Base-by-base conservation (phyloP, 2,329 filamentous ascomycete genomes). In the Rhytidhysteron rufulum region DNA sequence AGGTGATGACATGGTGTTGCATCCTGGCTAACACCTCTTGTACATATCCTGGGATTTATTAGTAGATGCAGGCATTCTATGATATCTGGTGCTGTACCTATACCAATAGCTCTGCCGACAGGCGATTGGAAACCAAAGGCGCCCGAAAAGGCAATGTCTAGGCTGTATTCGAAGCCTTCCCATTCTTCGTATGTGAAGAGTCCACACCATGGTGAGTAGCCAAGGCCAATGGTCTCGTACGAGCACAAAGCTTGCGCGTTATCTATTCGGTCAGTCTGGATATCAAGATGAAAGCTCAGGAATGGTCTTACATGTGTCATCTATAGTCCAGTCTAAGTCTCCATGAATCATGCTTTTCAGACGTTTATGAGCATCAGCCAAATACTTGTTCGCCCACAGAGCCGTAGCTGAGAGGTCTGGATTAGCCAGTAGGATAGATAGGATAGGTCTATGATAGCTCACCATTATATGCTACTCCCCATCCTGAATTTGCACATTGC, bases 121-220 rank as follows among this genome's bases (percentile, higher is more conserved):
- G 83, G 80, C 5, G 79, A 82, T 29, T 78, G 75, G 57, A 85
- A 86, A 3, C 71, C 80, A 39, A 73, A 75, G 43, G 74, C 73
- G 6, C 79, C 81, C 9, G 78, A 71, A 53, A 86, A 89, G 22
- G 58, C 64, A 25, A 89, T 70, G 49, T 89, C 86, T 41, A 84
- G 71, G 3, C 77, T 77, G 63, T 90, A 90, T 41, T 82, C 81
- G 55, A 84, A 89, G 29, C 74, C 78, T 36, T 78, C 66, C 85
- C 85, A 90, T 57, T 90, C 86, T 16, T 82, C 72, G 49, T 83
- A 86, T 0, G 80, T 88, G 58, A 89, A 90, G 4, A 90, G 72
- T 18, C 79, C 70, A 57, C 86, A 90, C 68, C 86, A 90, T 8
- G 73, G 74, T 50, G 82, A 86, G 67, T 81, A 89, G 17, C 86